Evolutionary conservation across 768 basidiomycete genomes (phyloP), one percentile per base, ranked within the genome.

Genomic region (Serpula lacrymans): DNA sequence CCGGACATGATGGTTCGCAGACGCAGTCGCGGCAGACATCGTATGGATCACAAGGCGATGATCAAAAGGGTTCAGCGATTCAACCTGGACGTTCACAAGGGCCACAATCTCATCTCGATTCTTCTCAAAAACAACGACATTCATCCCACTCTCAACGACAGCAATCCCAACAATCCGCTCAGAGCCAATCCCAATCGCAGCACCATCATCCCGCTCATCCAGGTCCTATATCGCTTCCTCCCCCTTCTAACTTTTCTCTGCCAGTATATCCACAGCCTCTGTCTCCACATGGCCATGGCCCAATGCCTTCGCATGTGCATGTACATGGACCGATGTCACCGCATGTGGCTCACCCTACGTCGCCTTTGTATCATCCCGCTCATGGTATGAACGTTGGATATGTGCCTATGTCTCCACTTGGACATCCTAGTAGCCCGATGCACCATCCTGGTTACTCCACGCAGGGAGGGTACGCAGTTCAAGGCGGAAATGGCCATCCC

Each of bases 171-270:
- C 43, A 56, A 18, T 46, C 47, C 30, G 23, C 47, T 4, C n/a
- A n/a, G 44, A 47, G 20, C 46, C 34, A 32, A 49, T 51, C 34
- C 54, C 43, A 35, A 34, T 16, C 54, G 27, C 49, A 52, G 55
- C 61, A 46, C 24, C 42, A 53, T 7, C 67, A 69, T 42, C 70
- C 68, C 27, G 71, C 80, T 33, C 84, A 83, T 48, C 86, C 86
- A 1, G 84, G 84, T 1, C 79, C 77, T 2, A 88, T 88, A 37
- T 60, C 78, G 2, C 72, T 83, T 22, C 88, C 80, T 22, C 85
- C 80, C 1, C 80, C 74, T 1, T 72, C 69, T 17, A 55, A 64
- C 12, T 70, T 71, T 22, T 61, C 68, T 3, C 71, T 75, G 44
- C 60, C 73, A 0, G 34, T 57, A 8, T 62, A 63, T 4, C 54